Conservation (phyloP, 306 rosid species). For the Malus domestica region ASM211411v1 NC_041800.1:27735733-27736232, state of each 20-base stretch:
- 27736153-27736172: background rate
- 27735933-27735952: rapidly evolving
- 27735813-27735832: background rate
- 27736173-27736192: background rate
- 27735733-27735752: background rate
- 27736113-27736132: background rate
- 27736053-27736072: too few relatives aligned
- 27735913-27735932: too few relatives aligned
- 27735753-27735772: background rate
- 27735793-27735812: background rate
- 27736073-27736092: too few relatives aligned
- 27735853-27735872: background rate
- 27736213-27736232: background rate
- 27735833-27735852: background rate
- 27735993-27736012: rapidly evolving
- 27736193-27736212: background rate
- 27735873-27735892: rapidly evolving
- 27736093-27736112: background rate
- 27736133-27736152: background rate
- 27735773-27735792: background rate
- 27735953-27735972: too few relatives aligned
- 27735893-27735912: rapidly evolving
- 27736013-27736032: too few relatives aligned
- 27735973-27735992: too few relatives aligned
- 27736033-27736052: too few relatives aligned